Evolutionary conservation across 495 filamentous ascomycete species (phyloP).

Genomic region (Daldinia caldariorum): DNA sequence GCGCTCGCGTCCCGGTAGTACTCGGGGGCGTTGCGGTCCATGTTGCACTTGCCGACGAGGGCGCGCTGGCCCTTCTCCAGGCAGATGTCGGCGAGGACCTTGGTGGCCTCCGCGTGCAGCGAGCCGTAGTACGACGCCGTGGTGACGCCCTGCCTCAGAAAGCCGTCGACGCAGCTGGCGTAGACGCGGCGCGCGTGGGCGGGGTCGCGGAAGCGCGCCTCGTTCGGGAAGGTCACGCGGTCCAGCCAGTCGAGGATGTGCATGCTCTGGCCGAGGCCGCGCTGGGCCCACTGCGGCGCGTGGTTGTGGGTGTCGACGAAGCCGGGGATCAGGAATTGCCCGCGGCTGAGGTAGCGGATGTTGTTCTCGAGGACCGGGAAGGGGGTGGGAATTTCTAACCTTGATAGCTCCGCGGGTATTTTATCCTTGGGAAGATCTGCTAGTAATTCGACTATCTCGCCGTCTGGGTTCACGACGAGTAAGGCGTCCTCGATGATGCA

Average conservation of each 20-base stretch:
- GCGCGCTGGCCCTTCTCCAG: conserved; percentile 67
- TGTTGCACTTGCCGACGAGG: conserved; percentile 72
- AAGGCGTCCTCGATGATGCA: conserved; percentile 61
- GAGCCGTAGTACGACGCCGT: conserved; percentile 74
- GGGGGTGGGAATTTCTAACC: conserved; percentile 18
- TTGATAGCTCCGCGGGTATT: conserved; percentile 11
- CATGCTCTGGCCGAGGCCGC: conserved; percentile 67
- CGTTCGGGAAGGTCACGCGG: conserved; percentile 69
- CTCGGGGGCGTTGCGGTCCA: conserved; percentile 68
- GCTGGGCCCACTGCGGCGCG: conserved; percentile 71
- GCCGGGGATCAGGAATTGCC: conserved; percentile 68
- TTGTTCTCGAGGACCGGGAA: conserved; percentile 11
- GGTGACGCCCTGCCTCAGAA: conserved; percentile 71
- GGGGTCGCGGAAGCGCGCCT: conserved; percentile 65
- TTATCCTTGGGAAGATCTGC: conserved; percentile 20
- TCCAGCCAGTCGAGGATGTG: conserved; percentile 69
- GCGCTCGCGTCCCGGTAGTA: conserved; percentile 65
- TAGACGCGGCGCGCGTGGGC: conserved; percentile 65
- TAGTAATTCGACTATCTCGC: conserved; percentile 54
- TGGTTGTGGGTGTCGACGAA: conserved; percentile 74
- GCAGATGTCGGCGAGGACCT: conserved; percentile 68
- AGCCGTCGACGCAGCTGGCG: conserved; percentile 61
- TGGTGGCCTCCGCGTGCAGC: conserved; percentile 65
- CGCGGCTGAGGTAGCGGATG: conserved; percentile 54
- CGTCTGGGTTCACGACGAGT: conserved; percentile 53